Evolutionary conservation across 108 stramenopile species (phyloP).

Genomic region (Pseudonitzschia delicatissima): DNA sequence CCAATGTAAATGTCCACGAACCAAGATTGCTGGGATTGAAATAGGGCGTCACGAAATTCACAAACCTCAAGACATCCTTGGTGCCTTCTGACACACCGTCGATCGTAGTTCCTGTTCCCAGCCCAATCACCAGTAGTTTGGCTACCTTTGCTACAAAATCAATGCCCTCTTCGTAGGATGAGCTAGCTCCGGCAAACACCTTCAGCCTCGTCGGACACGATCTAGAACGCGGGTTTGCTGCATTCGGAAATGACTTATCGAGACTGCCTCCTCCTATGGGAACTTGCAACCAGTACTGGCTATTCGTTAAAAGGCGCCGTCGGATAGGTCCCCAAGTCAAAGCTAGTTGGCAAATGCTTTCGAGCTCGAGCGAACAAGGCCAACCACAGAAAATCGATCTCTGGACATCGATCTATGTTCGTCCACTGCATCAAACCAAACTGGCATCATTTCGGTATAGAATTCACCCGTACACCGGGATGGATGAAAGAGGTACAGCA

Average conservation of each 20-base stretch:
- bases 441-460: constrained; percentile 65
- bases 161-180: constrained; percentile 81
- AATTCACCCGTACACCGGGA: constrained; percentile 58
- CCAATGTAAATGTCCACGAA: constrained; percentile 84
- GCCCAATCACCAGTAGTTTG: constrained; percentile 73
- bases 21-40: constrained; percentile 90
- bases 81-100: constrained; percentile 68
- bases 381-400: constrained; percentile 84
- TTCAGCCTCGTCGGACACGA: constrained; percentile 71
- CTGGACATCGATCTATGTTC: constrained; percentile 83
- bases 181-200: constrained; percentile 59
- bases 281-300: constrained; percentile 84
- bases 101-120: constrained; percentile 37
- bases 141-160: constrained; percentile 81
- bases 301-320: constrained; percentile 59
- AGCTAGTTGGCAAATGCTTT: constrained; percentile 59
- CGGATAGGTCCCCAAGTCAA: constrained; percentile 74
- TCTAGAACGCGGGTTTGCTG: constrained; percentile 47
- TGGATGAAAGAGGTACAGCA: constrained; percentile 83
- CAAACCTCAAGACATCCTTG: constrained; percentile 68
- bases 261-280: constrained; percentile 71
- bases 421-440: constrained; percentile 77
- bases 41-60: constrained; percentile 81
- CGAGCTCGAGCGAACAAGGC: constrained; percentile 77
- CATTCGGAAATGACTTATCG: constrained; percentile 77